Evolutionary conservation across 2,329 filamentous ascomycete species (phyloP), one percentile per base, ranked within the genome.

Genomic region (Diaporthe destruens): DNA sequence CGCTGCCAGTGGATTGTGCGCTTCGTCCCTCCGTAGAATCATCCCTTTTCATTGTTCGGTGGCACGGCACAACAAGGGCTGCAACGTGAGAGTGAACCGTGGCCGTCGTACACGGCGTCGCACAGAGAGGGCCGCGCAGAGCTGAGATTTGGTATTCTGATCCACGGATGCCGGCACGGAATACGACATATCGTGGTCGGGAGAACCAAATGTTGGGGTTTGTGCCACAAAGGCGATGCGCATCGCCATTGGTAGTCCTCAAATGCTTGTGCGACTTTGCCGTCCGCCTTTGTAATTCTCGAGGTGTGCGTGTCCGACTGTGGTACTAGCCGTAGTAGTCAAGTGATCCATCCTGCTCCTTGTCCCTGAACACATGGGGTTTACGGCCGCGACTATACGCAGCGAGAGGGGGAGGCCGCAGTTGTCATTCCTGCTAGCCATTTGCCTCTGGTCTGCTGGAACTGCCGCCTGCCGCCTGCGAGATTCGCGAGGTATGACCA

Each of bases 401-500:
- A 57, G 42, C 32, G 18, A 25, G 23, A 65, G 32, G 29, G 6
- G 34, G 14, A 42, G 59, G 61, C 47, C 32, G 56, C 42, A 14
- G 47, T 8, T 56, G 51, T 34, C 29, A 29, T 23, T 25, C 34
- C 54, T 49, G 51, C 61, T 55, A 56, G 72, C 47, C 61, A 67
- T 7, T 59, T 67, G 44, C 59, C 65, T 66, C 67, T 71, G 72
- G 55, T 56, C 69, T 71, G 55, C 55, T 67, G 72, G 59, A 69
- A 32, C 67, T 71, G 71, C 70, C 66, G 53, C 34, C 70, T 70
- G 69, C 77, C 74, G 72, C 70, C 76, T 81, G 81, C 80, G 72
- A 82, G 80, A 82, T 82, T 82, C 77, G 81, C 81, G 81, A 81
- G 75, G 78, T 79, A 70, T 78, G 79, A 78, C 78, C 71, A 78